Base-by-base conservation (phyloP, 2,329 filamentous ascomycete genomes). In the Verticillium isaacii region DNA sequence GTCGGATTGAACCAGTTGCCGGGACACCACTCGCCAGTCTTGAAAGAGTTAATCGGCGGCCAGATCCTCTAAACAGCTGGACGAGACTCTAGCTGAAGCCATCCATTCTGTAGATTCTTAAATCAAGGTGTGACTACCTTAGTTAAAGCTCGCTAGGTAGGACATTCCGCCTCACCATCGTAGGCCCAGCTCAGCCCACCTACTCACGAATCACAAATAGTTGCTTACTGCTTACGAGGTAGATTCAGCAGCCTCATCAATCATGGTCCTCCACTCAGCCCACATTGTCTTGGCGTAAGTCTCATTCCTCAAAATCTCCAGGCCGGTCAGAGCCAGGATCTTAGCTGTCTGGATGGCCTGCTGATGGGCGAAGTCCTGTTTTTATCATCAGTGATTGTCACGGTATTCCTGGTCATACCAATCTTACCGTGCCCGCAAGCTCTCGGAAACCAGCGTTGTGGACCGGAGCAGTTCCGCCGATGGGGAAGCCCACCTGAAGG, bases 391-490 rank as follows among this genome's bases (percentile, higher is more conserved):
- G 41, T 12, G 9, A 50, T 50, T n/a, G 19, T 23, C 41, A 50
- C 11, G 23, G 19, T 5, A 54, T 9, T 29, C 1, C 45, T 7
- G 14, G 7, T 9, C 19, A 19, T 19, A 11, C 29, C 29, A 52
- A 39, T 55, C 60, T 56, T 62, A 62, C 60, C n/a, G 57, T 62
- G 7, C 57, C 57, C 9, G 60, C 60, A 23, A 60, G 54, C 62
- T 64, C 61, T 36, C 60, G 52, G 56, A 64, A 64, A 12, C 62
- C 62, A 14, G 57, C 56, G 58, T 64, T 64, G n/a, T 64, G 62
- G 23, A 62, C 61, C 9, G 62, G 62, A n/a, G 62, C 56, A 12
- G 32, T 58, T 7, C 19, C 62, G 12, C 62, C 62, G 19, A 64
- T 39, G 6, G 62, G 62, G 36, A 64, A 64, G 41, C 62, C 62